phyloP scores from a whole-genome alignment of 768 basidiomycete genomes.

The Suillus bovinus region DNA sequence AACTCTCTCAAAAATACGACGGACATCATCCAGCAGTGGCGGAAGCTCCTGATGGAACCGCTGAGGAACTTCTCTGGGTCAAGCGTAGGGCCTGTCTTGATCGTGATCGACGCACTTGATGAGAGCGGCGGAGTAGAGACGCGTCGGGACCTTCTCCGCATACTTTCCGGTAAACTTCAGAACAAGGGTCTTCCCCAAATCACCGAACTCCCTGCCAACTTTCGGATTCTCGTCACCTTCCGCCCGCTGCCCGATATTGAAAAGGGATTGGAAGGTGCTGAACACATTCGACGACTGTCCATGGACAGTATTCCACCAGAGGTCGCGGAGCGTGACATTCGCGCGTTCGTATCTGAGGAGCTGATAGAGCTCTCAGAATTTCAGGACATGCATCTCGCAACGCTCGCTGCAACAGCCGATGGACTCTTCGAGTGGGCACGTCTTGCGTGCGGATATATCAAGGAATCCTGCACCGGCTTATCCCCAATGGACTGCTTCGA shows the following conservation, averaged over 20 bases:
- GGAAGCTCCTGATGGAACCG: constrained; percentile 19
- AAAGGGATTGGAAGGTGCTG: background rate
- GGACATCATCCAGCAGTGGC: constrained; percentile 15
- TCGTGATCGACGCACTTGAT: constrained; percentile 29
- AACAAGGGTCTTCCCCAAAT: background rate
- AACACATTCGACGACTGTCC: background rate
- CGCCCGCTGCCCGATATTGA: constrained; percentile 8
- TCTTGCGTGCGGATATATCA: constrained; percentile 7
- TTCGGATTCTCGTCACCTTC: constrained; percentile 12
- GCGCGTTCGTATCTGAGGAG: background rate
- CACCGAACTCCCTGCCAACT: constrained; percentile 8
- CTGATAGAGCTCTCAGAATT: background rate
- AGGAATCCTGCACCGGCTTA: background rate
- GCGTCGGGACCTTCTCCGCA: constrained; percentile 23
- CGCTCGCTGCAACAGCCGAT: background rate
- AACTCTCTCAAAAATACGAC: background rate
- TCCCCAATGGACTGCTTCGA: background rate
- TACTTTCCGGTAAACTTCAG: constrained; percentile 11
- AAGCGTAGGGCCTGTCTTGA: constrained; percentile 21
- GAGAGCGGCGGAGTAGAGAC: constrained; percentile 10
- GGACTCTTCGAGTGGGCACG: constrained; percentile 13
- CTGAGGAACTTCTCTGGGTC: background rate
- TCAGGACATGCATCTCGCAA: background rate
- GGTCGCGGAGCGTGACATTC: background rate
- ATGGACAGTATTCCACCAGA: background rate